A percentile compares a stretch with the other conserved stretches of the same genome.
phyloP scores from a whole-genome alignment of 208 protist species.

The Trypanosoma lewisi region DNA sequence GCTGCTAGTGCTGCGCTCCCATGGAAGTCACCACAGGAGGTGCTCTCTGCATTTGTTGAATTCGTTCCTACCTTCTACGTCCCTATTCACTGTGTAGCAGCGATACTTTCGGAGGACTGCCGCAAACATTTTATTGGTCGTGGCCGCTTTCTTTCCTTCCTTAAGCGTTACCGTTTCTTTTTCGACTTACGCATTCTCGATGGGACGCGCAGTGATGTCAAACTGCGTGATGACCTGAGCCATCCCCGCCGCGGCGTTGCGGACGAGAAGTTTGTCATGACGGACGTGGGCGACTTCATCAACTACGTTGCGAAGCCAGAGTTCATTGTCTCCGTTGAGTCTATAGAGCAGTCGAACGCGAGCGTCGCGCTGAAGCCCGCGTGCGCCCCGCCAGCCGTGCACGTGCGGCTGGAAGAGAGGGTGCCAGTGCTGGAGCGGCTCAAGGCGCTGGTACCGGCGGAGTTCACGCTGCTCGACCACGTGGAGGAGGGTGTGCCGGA shows the following conservation, averaged over 20 bases:
- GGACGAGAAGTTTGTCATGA: constrained; percentile 86
- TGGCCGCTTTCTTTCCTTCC: constrained; percentile 48
- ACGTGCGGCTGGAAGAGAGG: constrained; percentile 74
- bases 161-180: constrained; percentile 70
- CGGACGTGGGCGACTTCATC: constrained; percentile 67
- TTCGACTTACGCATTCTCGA: constrained; percentile 60
- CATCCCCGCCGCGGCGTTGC: constrained; percentile 71
- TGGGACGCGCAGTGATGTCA: constrained; percentile 43
- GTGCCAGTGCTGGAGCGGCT: constrained; percentile 83
- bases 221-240: constrained; percentile 62
- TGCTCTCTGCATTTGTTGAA: constrained; percentile 60
- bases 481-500: constrained; percentile 79
- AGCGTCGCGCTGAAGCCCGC: constrained; percentile 54
- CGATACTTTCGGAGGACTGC: constrained; percentile 67
- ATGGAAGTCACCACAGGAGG: constrained; percentile 69
- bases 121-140: constrained; percentile 54
- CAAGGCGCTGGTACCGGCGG: constrained; percentile 53
- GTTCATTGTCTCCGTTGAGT: constrained; percentile 63
- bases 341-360: constrained; percentile 43
- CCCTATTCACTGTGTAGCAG: constrained; percentile 60
- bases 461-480: constrained; percentile 58
- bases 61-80: constrained; percentile 86
- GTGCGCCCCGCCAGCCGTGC: constrained; percentile 65
- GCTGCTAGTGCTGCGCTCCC: constrained; percentile 13
- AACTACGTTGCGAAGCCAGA: constrained; percentile 77